Evolutionary conservation across 2,329 filamentous ascomycete species (phyloP).

Genomic region (Rosellinia necatrix): DNA sequence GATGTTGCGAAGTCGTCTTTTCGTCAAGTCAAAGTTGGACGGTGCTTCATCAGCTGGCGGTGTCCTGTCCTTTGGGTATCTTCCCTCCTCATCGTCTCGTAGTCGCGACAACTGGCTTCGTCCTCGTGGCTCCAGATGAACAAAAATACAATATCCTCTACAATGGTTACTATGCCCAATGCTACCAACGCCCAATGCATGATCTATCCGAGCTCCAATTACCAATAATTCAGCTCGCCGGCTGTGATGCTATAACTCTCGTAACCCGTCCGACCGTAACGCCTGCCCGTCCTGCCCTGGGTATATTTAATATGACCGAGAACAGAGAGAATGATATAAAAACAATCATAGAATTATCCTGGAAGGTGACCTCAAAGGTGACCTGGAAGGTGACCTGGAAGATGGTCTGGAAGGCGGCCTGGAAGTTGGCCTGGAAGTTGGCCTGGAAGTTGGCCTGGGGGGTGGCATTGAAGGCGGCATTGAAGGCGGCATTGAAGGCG

Average conservation of each 20-base stretch:
- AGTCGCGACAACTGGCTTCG: conserved; percentile 10
- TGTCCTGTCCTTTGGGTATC: conserved; percentile 14
- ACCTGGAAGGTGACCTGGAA: conserved; percentile 14
- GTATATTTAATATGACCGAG: conserved; percentile 34
- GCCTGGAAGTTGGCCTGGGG: conserved; percentile 13
- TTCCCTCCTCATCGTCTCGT: conserved; percentile 19
- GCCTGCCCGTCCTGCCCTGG: conserved; percentile 29
- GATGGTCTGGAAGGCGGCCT: conserved; percentile 17
- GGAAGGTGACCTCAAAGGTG: conserved; percentile 15
- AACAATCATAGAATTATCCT: conserved; percentile 23
- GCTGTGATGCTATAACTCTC: conserved; percentile 29
- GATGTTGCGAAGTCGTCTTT: not conserved
- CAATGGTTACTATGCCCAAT: conserved; percentile 29
- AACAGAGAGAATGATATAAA: conserved; percentile 18
- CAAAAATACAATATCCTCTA: conserved; percentile 17
- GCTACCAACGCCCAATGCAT: conserved; percentile 26
- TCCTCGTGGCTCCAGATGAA: conserved; percentile 9
- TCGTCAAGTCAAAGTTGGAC: conserved; percentile 2
- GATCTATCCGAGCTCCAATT: conserved; percentile 20
- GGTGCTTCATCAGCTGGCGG: not conserved
- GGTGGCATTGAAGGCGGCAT: conserved; percentile 17
- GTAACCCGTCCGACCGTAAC: conserved; percentile 23
- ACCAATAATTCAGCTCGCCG: conserved; percentile 18
- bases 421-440: too few relatives aligned
- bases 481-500: too few relatives aligned